A percentile compares a stretch with the other conserved stretches of the same genome.
Conservation (phyloP, 106 monocot genomes). For the Phalaenopsis equestris region DNA sequence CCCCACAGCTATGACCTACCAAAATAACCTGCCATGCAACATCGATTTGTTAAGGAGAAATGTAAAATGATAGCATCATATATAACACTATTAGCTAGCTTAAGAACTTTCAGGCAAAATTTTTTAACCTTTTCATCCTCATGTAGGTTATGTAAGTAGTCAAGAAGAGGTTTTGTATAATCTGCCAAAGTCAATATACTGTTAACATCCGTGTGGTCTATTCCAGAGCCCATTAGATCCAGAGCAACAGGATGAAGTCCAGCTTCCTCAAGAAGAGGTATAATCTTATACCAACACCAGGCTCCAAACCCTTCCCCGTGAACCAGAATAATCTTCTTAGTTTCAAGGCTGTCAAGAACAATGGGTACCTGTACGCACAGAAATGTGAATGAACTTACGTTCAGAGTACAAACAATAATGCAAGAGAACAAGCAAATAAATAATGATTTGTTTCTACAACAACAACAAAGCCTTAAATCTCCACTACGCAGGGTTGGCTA, state of each 20-base stretch:
- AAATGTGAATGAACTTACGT: neutral
- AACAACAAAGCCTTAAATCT: too few species aligned
- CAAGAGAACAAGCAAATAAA: neutral
- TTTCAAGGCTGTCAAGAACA: slow-evolving; percentile 53
- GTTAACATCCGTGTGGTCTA: slow-evolving; percentile 55
- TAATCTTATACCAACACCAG: slow-evolving; percentile 95
- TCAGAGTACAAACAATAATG: neutral
- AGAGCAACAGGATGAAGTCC: slow-evolving; percentile 63
- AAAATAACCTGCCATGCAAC: slow-evolving; percentile 51
- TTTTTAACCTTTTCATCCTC: slow-evolving; percentile 67
- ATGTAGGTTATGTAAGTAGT: slow-evolving; percentile 58
- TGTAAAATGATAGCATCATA: neutral
- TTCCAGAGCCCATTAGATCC: slow-evolving; percentile 78
- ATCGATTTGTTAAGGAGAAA: neutral
- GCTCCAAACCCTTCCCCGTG: slow-evolving; percentile 97
- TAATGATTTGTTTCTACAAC: neutral
- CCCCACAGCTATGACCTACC: slow-evolving; percentile 90
- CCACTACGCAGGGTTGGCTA: too few species aligned
- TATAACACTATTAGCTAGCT: neutral
- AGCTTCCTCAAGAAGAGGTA: slow-evolving; percentile 63
- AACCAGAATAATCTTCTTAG: slow-evolving; percentile 67
- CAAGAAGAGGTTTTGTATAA: slow-evolving; percentile 68
- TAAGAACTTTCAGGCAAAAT: neutral
- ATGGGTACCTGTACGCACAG: slow-evolving; percentile 25
- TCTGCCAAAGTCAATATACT: slow-evolving; percentile 50